Conservation (phyloP, 371 early-diverging fungal genomes). For the Mortierella polycephala region DNA sequence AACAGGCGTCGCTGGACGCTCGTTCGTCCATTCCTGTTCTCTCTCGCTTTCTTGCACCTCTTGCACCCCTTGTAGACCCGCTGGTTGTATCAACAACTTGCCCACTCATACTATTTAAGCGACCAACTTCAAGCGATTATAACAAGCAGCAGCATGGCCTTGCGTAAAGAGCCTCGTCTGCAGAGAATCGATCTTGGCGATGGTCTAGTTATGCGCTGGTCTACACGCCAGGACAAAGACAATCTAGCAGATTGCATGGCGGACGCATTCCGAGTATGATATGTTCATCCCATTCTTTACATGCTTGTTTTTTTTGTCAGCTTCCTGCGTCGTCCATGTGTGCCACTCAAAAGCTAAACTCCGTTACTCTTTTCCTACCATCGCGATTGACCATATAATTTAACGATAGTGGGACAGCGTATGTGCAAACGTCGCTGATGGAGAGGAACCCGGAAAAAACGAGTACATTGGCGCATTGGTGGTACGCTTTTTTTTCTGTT, state of each 20-base stretch:
- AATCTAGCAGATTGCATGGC: conserved; percentile 9
- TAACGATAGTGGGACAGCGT: neutral
- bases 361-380: too few relatives aligned
- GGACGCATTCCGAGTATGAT: neutral
- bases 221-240: conserved; percentile 19
- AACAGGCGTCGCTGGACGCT: too few relatives aligned
- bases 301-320: too few relatives aligned
- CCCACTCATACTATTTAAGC: too few relatives aligned
- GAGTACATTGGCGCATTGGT: conserved; percentile 1
- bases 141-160: neutral
- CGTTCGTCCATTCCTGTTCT: too few relatives aligned
- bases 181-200: conserved; percentile 28
- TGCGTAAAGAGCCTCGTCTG: conserved; percentile 5
- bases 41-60: too few relatives aligned
- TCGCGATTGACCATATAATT: too few relatives aligned
- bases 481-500: neutral
- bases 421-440: neutral
- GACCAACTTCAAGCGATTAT: too few relatives aligned
- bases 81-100: too few relatives aligned
- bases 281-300: too few relatives aligned
- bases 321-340: neutral
- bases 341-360: too few relatives aligned
- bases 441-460: conserved; percentile 6
- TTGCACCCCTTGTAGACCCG: too few relatives aligned
- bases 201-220: conserved; percentile 41